These are phyloP conservation scores for Sapria himalayana DNA, from an alignment of 345 rosid genomes.

Conservation along the genomic window DNA sequence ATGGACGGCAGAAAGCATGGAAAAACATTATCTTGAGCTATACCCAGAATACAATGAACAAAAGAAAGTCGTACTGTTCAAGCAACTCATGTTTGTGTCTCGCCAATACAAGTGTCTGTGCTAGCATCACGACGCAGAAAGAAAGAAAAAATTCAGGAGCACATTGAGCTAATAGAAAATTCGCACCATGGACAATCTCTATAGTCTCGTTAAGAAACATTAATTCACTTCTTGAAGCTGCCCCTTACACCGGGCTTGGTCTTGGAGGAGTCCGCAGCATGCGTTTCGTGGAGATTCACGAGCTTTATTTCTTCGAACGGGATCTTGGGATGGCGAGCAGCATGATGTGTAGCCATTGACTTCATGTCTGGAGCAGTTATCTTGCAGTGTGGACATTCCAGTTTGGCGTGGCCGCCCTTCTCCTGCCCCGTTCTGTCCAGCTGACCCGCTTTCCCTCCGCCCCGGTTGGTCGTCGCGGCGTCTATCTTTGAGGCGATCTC, in stretches of 20 bases:
- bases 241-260: slow-evolving; percentile 26
- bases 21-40: too few relatives aligned
- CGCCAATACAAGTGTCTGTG: too few relatives aligned
- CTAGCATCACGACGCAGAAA: too few relatives aligned
- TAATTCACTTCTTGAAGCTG: slow-evolving; percentile 28
- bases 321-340: slow-evolving; percentile 63
- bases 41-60: too few relatives aligned
- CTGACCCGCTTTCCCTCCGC: slow-evolving; percentile 80
- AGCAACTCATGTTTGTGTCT: too few relatives aligned
- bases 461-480: slow-evolving; percentile 78
- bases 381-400: slow-evolving; percentile 86
- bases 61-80: too few relatives aligned
- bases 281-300: slow-evolving; percentile 32
- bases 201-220: too few relatives aligned
- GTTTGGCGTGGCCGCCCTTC: slow-evolving; percentile 89
- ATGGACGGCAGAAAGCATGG: too few relatives aligned
- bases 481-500: slow-evolving; percentile 72
- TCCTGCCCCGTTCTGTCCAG: slow-evolving; percentile 45
- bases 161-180: too few relatives aligned
- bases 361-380: slow-evolving; percentile 51
- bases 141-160: too few relatives aligned
- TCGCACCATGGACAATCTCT: too few relatives aligned
- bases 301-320: slow-evolving; percentile 51
- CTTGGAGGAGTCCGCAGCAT: slow-evolving; percentile 6
- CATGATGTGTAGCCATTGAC: slow-evolving; percentile 91